Conservation (phyloP, 805 yeast species). For the Starmerella khaoyaiensis region DNA sequence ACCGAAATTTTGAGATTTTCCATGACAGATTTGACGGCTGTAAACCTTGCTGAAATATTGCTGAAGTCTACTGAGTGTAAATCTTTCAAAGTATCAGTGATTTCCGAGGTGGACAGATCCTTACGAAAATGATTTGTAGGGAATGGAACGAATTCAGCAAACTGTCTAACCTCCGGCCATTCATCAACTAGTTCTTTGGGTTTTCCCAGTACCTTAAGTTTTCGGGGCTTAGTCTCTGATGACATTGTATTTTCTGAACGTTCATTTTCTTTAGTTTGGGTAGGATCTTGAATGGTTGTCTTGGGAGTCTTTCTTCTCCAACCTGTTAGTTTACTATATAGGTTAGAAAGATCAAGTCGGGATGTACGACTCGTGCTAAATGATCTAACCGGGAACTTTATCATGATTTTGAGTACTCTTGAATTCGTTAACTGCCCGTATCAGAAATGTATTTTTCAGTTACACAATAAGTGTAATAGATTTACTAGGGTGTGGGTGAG, state of each 20-base stretch:
- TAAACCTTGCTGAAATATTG: constrained; percentile 41
- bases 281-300: constrained; percentile 20
- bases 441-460: too few relatives aligned
- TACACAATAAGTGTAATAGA: too few relatives aligned
- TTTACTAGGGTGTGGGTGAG: too few relatives aligned
- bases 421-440: too few relatives aligned
- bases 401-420: too few relatives aligned
- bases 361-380: constrained; percentile 13
- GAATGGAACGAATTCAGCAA: constrained; percentile 24
- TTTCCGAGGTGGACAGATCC: constrained; percentile 15
- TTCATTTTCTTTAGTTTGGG: constrained; percentile 10
- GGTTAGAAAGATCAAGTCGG: constrained; percentile 9
- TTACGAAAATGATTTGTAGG: constrained; percentile 22
- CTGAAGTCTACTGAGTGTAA: constrained; percentile 7
- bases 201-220: constrained; percentile 19
- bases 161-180: constrained; percentile 14
- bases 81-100: constrained; percentile 10
- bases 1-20: constrained; percentile 38
- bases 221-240: constrained; percentile 19
- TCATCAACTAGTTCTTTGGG: constrained; percentile 13
- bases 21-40: constrained; percentile 38
- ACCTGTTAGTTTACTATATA: constrained; percentile 16
- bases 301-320: constrained; percentile 14
- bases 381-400: too few relatives aligned
- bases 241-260: constrained; percentile 12